phyloP scores from a whole-genome alignment of 208 protist genomes.

The Trypanosoma caninum region DNA sequence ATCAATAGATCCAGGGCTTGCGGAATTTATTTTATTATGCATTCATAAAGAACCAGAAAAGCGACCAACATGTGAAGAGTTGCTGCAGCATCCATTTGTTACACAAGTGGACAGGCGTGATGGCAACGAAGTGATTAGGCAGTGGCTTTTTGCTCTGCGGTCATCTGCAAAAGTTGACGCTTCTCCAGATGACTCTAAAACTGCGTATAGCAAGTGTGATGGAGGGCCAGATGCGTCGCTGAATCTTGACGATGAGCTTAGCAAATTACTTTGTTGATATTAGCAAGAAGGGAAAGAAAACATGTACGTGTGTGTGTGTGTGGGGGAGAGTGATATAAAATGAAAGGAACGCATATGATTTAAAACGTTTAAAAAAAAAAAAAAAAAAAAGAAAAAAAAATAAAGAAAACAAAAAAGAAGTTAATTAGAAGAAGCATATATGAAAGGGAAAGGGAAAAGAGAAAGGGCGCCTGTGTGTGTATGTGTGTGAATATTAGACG shows the following conservation, averaged over 20 bases:
- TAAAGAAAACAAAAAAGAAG: constrained; percentile 4
- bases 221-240: constrained; percentile 17
- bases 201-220: too few relatives aligned
- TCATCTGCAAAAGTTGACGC: background rate
- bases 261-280: constrained; percentile 39
- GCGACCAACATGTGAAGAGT: constrained; percentile 61
- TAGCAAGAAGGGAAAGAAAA: background rate
- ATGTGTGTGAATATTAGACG: too few relatives aligned
- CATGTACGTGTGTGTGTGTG: too few relatives aligned
- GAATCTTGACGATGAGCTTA: constrained; percentile 66
- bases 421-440: background rate
- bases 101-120: constrained; percentile 6
- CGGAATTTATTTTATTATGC: constrained; percentile 70
- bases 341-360: background rate
- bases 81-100: constrained; percentile 79
- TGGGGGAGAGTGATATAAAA: too few relatives aligned
- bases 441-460: background rate
- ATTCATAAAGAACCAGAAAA: constrained; percentile 51
- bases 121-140: constrained; percentile 24
- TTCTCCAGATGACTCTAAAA: background rate
- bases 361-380: background rate
- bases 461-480: too few relatives aligned
- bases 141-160: constrained; percentile 27
- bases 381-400: background rate
- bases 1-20: constrained; percentile 43